These are phyloP conservation scores for Coffea canephora DNA, from an alignment of 257 asterid genomes.

Conservation along the genomic window DNA sequence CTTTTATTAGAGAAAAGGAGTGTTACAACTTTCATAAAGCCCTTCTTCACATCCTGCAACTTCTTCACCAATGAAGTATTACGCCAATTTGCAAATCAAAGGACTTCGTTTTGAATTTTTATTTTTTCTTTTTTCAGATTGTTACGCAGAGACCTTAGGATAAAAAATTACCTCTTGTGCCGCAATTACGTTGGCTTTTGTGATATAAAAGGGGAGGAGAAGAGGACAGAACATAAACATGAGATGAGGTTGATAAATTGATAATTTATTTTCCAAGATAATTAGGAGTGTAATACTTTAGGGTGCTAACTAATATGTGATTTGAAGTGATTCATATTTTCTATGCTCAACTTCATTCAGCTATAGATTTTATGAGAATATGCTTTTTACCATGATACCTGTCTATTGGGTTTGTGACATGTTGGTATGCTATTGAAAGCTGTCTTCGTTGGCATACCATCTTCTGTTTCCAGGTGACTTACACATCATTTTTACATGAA, in stretches of 20 bases:
- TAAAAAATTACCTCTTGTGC: background rate
- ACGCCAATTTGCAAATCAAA: background rate
- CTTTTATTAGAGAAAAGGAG: background rate
- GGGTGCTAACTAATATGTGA: background rate
- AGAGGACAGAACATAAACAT: background rate
- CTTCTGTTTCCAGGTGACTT: no score
- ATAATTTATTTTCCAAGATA: background rate
- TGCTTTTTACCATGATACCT: background rate
- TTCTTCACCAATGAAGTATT: background rate
- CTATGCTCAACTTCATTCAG: background rate
- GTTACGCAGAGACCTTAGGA: background rate
- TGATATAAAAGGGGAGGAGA: background rate
- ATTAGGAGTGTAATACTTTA: background rate
- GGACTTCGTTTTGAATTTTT: background rate
- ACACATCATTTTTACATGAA: no score
- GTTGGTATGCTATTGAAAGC: background rate
- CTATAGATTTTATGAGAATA: no score
- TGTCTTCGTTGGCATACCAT: background rate
- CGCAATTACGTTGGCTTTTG: background rate
- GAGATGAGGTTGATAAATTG: background rate
- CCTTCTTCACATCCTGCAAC: background rate
- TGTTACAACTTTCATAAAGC: background rate
- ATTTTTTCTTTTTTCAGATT: background rate
- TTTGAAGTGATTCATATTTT: background rate
- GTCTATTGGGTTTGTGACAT: background rate